Evolutionary conservation across 2,329 filamentous ascomycete genomes (phyloP).

Genomic region (Plectosphaerella plurivora): DNA sequence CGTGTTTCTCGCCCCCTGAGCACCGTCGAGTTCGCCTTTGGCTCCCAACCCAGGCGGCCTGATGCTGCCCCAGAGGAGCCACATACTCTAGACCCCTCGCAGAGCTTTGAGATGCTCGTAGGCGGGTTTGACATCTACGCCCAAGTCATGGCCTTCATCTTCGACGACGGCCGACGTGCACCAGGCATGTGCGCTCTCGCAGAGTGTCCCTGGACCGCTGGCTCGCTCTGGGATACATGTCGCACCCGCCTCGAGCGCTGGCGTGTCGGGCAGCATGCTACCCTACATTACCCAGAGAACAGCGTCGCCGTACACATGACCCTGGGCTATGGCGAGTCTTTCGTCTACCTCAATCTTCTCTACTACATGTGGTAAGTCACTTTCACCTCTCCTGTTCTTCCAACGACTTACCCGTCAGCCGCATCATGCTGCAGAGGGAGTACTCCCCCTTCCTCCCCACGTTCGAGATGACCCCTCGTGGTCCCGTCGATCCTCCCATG

Average conservation of each 20-base stretch:
- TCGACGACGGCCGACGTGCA: slow-evolving; percentile 35
- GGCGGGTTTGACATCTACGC: slow-evolving; percentile 40
- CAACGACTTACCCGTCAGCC: slow-evolving; percentile 15
- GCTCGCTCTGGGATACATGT: slow-evolving; percentile 27
- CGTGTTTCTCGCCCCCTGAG: slow-evolving; percentile 23
- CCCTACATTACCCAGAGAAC: slow-evolving; percentile 29
- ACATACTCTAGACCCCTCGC: slow-evolving; percentile 18
- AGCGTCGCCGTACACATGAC: slow-evolving; percentile 32
- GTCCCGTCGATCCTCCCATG: slow-evolving; percentile 33
- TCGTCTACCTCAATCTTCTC: slow-evolving; percentile 36
- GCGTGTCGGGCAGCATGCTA: slow-evolving; percentile 27
- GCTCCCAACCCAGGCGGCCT: slow-evolving; percentile 9
- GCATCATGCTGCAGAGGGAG: slow-evolving; percentile 36
- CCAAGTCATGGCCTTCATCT: slow-evolving; percentile 33
- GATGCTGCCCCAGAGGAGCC: slow-evolving; percentile 8
- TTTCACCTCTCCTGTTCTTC: background rate
- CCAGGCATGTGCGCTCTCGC: slow-evolving; percentile 30
- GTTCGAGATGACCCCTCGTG: slow-evolving; percentile 23
- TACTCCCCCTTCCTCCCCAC: slow-evolving; percentile 39
- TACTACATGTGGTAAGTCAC: slow-evolving; percentile 34
- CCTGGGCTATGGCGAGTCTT: slow-evolving; percentile 33
- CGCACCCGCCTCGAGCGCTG: slow-evolving; percentile 25
- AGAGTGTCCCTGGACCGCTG: slow-evolving; percentile 33
- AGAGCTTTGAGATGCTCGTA: slow-evolving; percentile 29
- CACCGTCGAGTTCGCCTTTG: slow-evolving; percentile 33